phyloP scores from a whole-genome alignment of 2,329 filamentous ascomycete genomes.

The Diaporthe caulivora region DNA sequence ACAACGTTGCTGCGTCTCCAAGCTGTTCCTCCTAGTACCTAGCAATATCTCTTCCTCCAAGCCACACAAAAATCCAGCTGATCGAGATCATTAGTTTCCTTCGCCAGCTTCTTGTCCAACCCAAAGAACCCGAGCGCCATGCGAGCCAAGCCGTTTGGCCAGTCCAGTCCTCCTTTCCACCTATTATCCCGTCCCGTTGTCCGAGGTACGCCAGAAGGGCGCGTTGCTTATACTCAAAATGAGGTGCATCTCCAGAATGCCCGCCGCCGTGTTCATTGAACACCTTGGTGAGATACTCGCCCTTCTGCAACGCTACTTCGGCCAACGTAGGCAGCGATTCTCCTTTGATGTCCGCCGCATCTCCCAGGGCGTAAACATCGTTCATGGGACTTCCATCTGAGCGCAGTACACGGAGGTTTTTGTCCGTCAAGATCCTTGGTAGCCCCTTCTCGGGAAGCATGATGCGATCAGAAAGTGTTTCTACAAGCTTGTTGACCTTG shows the following conservation, averaged over 20 bases:
- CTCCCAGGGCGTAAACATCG: constrained; percentile 50
- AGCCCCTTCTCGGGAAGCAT: constrained; percentile 43
- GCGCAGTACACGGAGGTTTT: constrained; percentile 43
- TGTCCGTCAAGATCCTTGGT: constrained; percentile 41
- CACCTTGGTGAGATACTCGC: constrained; percentile 48
- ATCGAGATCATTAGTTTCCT: constrained; percentile 48
- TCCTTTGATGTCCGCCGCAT: constrained; percentile 54
- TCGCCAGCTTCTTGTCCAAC: constrained; percentile 51
- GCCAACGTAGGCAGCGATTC: constrained; percentile 50
- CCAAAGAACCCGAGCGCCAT: constrained; percentile 54
- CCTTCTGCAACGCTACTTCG: constrained; percentile 54
- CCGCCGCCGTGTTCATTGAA: constrained; percentile 33
- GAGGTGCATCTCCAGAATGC: constrained; percentile 12
- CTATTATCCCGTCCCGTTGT: constrained; percentile 55
- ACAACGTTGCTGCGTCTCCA: too few species aligned
- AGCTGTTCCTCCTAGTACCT: not conserved
- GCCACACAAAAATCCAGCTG: constrained; percentile 49
- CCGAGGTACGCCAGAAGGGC: constrained; percentile 56
- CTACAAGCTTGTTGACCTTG: constrained; percentile 42
- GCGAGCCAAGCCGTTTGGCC: constrained; percentile 56
- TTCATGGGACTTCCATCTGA: constrained; percentile 45
- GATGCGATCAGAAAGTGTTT: constrained; percentile 41
- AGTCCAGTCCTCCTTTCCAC: constrained; percentile 54
- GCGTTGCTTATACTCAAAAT: constrained; percentile 54
- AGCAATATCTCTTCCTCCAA: constrained; percentile 51